These are phyloP conservation scores for Malassezia furfur DNA, from an alignment of 1,284 basidiomycete genomes.

Conservation along the genomic window DNA sequence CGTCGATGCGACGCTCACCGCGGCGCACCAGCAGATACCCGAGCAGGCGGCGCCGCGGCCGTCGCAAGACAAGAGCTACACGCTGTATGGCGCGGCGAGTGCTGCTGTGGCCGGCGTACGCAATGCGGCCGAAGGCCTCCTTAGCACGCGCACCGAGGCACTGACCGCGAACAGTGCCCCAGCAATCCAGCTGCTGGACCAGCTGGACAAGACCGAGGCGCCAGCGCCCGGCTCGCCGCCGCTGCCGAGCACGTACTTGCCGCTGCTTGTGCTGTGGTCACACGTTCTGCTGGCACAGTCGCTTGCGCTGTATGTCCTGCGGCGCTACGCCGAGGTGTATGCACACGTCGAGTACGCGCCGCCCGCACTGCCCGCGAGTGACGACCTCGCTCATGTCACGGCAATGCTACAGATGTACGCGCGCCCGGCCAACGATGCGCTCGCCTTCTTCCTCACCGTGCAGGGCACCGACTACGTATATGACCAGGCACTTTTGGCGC, in stretches of 20 bases:
- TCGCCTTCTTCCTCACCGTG: slow-evolving; percentile 79
- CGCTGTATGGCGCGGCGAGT: slow-evolving; percentile 37
- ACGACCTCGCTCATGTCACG: slow-evolving; percentile 55
- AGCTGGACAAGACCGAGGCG: slow-evolving; percentile 64
- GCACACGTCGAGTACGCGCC: slow-evolving; percentile 40
- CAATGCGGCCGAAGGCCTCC: slow-evolving; percentile 15
- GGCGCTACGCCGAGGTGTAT: slow-evolving; percentile 57
- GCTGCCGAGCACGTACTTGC: slow-evolving; percentile 61
- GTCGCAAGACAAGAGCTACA: slow-evolving; percentile 25
- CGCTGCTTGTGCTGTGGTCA: slow-evolving; percentile 79
- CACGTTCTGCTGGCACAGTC: slow-evolving; percentile 79
- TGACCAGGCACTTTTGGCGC: slow-evolving; percentile 67
- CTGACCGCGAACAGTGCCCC: slow-evolving; percentile 30
- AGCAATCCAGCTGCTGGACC: slow-evolving; percentile 38
- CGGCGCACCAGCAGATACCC: slow-evolving; percentile 3
- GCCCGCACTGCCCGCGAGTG: background rate
- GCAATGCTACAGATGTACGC: slow-evolving; percentile 75
- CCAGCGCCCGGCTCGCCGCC: slow-evolving; percentile 71
- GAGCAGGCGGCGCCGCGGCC: slow-evolving; percentile 12
- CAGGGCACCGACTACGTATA: slow-evolving; percentile 80
- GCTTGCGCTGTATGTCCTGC: slow-evolving; percentile 64
- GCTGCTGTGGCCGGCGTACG: slow-evolving; percentile 27
- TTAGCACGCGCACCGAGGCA: slow-evolving; percentile 20
- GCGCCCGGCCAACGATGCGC: slow-evolving; percentile 76
- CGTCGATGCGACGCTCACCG: slow-evolving; percentile 20